Base-by-base conservation (phyloP, 2,329 filamentous ascomycete genomes). In the Aspergillus carbonarius region DNA sequence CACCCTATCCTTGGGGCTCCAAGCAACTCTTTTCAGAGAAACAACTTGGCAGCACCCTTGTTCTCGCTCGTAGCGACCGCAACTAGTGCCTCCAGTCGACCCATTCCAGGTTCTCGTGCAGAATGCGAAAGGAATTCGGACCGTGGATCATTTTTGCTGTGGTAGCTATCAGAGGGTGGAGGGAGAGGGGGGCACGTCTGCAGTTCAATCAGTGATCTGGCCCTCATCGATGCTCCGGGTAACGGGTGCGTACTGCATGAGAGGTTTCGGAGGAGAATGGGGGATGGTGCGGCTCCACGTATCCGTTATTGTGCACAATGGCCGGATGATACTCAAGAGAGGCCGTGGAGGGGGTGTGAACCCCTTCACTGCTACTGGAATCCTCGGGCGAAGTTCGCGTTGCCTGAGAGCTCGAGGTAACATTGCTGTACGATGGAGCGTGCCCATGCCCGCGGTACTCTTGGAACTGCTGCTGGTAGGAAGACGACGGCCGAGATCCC, bases 51-150 rank as follows among this genome's bases (percentile, higher is more conserved):
- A 6, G 70, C 60, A 18, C 69, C 69, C 60, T 76, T 75, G 54
- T 78, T 76, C 60, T 79, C 79, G 55, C 78, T 79, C 6, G 79
- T 81, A 34, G 79, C 79, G 54, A 81, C 79, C 23, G 79, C 79
- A 40, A 81, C 79, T 48, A 82, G 74, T 51, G 79, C 79, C 62
- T 82, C 79, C n/a, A 82, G 70, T 20, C 79, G 73, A 46, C 76
- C 78, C 76, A 81, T 78, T 25, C 76, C 77, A 37, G 69, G 68
- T 32, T 73, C 70, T 35, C 70, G 66, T 46, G 70, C 58, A 8
- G 69, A 63, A 56, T 70, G 66, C 18, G 68, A 60, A 48, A 71
- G 72, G 27, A 71, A 63, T 27, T 65, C 65, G 46, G 70, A 57
- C 35, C 71, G 68, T 27, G 67, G 60, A 40, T 72, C 68, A 52